Percentiles rank a stretch among this genome's conserved stretches.
Conservation (phyloP, 306 rosid genomes). For the Lathyrus aphaca region DNA sequence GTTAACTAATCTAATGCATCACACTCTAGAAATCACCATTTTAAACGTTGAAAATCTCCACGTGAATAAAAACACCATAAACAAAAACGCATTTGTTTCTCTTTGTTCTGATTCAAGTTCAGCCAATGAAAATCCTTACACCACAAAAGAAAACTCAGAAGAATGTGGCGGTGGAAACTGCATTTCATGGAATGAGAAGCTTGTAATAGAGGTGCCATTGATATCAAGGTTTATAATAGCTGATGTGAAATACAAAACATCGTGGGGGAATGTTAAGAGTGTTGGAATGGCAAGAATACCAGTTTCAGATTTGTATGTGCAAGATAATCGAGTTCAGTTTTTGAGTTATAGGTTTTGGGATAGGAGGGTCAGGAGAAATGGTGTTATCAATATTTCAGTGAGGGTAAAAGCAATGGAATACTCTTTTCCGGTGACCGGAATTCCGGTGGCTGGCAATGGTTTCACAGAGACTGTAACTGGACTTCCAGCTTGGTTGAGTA, state of each 20-base stretch:
- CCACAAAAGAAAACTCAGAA: constrained; percentile 39
- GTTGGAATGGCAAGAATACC: constrained; percentile 53
- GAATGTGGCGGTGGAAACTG: constrained; percentile 45
- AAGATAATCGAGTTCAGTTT: constrained; percentile 49
- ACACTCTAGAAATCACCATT: constrained; percentile 50
- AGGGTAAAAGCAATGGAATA: constrained; percentile 35
- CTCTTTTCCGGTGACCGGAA: constrained; percentile 10
- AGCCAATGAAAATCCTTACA: constrained; percentile 7
- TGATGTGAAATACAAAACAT: constrained; percentile 49
- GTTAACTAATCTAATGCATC: neutral
- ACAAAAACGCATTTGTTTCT: constrained; percentile 45
- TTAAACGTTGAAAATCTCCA: constrained; percentile 50
- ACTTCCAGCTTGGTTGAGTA: constrained; percentile 49
- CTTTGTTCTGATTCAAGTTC: constrained; percentile 34
- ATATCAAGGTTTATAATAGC: constrained; percentile 40
- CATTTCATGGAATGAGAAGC: constrained; percentile 53
- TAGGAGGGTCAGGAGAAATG: constrained; percentile 46
- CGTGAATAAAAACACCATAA: constrained; percentile 36
- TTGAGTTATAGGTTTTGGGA: constrained; percentile 72
- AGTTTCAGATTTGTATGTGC: constrained; percentile 53
- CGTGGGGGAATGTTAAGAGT: constrained; percentile 35
- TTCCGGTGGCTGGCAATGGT: neutral
- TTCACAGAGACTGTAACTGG: constrained; percentile 46
- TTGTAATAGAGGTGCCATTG: constrained; percentile 44
- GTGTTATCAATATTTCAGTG: constrained; percentile 61